A percentile compares a stretch with the other conserved stretches of the same genome.
Evolutionary conservation across 345 rosid genomes (phyloP).

Genomic region (Crucihimalaya himalaica): DNA sequence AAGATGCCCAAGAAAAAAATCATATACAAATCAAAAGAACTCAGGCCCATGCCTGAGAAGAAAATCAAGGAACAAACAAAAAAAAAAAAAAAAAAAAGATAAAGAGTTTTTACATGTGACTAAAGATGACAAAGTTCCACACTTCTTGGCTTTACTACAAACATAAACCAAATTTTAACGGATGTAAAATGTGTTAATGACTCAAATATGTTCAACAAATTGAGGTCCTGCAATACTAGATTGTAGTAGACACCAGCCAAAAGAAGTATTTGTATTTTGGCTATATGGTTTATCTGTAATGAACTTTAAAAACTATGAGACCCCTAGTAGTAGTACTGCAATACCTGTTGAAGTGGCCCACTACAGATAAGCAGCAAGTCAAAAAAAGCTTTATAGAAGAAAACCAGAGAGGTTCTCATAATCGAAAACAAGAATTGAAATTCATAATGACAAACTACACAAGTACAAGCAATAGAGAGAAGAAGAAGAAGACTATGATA

Average conservation of each 20-base stretch:
- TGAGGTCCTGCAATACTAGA: slow-evolving; percentile 52
- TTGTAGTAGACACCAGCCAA: slow-evolving; percentile 32
- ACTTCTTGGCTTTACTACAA: not conserved
- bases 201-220: slow-evolving; percentile 29
- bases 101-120: not conserved
- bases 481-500: slow-evolving; percentile 1
- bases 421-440: slow-evolving; percentile 21
- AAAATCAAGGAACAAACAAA: not conserved
- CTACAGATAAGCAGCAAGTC: slow-evolving; percentile 70
- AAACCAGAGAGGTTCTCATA: slow-evolving; percentile 19
- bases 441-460: slow-evolving; percentile 23
- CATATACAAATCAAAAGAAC: not conserved
- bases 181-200: not conserved
- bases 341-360: slow-evolving; percentile 85
- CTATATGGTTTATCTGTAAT: slow-evolving; percentile 11
- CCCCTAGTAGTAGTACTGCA: slow-evolving; percentile 9
- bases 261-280: slow-evolving; percentile 25
- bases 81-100: not conserved
- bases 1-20: not conserved
- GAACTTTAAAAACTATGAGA: not conserved
- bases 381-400: slow-evolving; percentile 44
- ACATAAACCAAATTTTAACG: not conserved
- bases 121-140: slow-evolving; percentile 14
- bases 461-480: slow-evolving; percentile 20
- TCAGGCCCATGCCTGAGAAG: not conserved